Evolutionary conservation across 2,329 filamentous ascomycete genomes (phyloP).

Genomic region (Polychaeton citri): DNA sequence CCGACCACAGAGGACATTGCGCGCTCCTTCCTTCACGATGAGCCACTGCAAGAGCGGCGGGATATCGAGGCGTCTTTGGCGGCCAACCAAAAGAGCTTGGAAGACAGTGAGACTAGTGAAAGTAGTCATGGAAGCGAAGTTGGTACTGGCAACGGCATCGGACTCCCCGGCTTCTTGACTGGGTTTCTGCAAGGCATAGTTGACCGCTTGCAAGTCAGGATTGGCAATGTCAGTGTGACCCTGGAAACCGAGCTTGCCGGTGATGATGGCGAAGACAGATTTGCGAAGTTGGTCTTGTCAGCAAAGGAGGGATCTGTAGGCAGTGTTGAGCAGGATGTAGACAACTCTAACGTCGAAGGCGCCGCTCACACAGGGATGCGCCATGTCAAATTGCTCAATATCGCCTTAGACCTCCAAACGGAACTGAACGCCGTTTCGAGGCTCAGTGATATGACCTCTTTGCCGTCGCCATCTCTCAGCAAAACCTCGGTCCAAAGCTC

Average conservation of each 20-base stretch:
- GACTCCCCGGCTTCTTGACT: constrained; percentile 56
- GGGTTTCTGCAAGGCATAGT: constrained; percentile 61
- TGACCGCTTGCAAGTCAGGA: constrained; percentile 54
- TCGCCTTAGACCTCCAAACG: constrained; percentile 16
- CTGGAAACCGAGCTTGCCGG: constrained; percentile 43
- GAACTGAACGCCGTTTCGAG: constrained; percentile 9
- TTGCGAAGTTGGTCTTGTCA: neutral
- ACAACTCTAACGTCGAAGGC: neutral
- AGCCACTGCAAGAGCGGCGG: constrained; percentile 51
- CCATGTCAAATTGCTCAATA: constrained; percentile 11
- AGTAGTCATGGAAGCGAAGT: constrained; percentile 45
- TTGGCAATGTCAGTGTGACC: constrained; percentile 52
- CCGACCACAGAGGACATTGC: constrained; percentile 62
- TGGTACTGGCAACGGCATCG: constrained; percentile 59
- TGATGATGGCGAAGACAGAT: constrained; percentile 6
- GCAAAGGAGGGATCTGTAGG: neutral
- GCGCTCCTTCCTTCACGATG: constrained; percentile 62
- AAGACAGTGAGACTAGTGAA: constrained; percentile 42
- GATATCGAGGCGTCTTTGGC: constrained; percentile 57
- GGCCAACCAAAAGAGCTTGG: constrained; percentile 41
- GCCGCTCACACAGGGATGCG: constrained; percentile 1
- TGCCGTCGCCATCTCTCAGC: constrained; percentile 5
- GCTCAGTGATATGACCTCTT: constrained; percentile 9
- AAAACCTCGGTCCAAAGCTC: neutral
- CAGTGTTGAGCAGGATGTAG: constrained; percentile 31